Evolutionary conservation across 352 stramenopile species (phyloP).

Genomic region (Phytophthora sansomeana): DNA sequence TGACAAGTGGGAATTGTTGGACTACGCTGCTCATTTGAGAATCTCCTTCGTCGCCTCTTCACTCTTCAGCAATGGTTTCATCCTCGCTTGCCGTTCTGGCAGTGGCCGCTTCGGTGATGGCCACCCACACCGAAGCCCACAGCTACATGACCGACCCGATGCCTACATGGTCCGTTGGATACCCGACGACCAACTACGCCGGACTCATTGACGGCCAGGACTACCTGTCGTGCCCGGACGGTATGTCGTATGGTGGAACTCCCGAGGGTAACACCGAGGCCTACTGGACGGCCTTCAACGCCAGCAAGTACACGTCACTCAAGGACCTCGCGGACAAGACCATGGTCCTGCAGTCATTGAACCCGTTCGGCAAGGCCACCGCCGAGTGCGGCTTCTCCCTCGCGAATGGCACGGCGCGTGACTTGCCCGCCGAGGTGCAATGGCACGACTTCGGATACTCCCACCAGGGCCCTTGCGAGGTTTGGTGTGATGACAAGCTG

Average conservation of each 20-base stretch:
- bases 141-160: constrained; percentile 49
- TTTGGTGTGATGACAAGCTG: constrained; percentile 66
- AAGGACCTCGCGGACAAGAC: constrained; percentile 41
- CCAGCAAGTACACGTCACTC: constrained; percentile 46
- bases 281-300: constrained; percentile 44
- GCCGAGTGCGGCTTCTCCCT: constrained; percentile 40
- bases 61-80: constrained; percentile 19
- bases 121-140: constrained; percentile 27
- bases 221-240: constrained; percentile 42
- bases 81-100: constrained; percentile 17
- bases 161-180: constrained; percentile 47
- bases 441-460: constrained; percentile 48
- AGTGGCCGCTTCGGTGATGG: constrained; percentile 10
- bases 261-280: constrained; percentile 35
- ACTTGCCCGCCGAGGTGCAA: constrained; percentile 36
- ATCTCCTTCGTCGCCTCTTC: constrained; percentile 21
- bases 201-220: constrained; percentile 49
- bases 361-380: constrained; percentile 32
- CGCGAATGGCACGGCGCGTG: constrained; percentile 34
- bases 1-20: neutral
- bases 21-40: constrained; percentile 24
- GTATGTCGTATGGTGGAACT: constrained; percentile 42
- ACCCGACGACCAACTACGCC: constrained; percentile 40
- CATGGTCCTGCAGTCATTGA: constrained; percentile 36
- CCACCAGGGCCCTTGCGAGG: constrained; percentile 65